These are phyloP conservation scores for Trypethelium eluteriae DNA, from an alignment of 495 filamentous ascomycete genomes.

Conservation along the genomic window DNA sequence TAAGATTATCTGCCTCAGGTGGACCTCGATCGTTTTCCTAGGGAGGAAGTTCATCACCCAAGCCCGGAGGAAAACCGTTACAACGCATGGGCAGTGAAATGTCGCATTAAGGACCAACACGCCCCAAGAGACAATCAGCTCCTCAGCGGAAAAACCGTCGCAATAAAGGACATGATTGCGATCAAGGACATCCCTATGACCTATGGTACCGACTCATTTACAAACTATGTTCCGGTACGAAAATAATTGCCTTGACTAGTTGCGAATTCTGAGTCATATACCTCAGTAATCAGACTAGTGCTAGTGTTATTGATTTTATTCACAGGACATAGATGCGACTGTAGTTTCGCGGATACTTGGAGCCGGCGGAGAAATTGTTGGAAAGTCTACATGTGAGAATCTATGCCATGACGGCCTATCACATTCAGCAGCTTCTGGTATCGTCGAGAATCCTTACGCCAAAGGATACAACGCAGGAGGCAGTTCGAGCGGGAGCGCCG, in stretches of 20 bases:
- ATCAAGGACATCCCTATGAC: constrained; percentile 30
- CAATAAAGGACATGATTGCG: constrained; percentile 31
- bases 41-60: constrained; percentile 22
- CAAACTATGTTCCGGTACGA: constrained; percentile 24
- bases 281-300: neutral
- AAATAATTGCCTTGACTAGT: neutral
- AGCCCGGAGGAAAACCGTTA: constrained; percentile 21
- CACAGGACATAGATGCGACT: constrained; percentile 34
- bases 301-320: neutral
- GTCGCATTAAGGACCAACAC: constrained; percentile 24
- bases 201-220: constrained; percentile 29
- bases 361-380: constrained; percentile 34
- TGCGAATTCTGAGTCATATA: neutral
- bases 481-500: constrained; percentile 50
- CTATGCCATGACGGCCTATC: constrained; percentile 35
- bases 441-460: constrained; percentile 36
- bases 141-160: constrained; percentile 26
- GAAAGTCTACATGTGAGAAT: constrained; percentile 40
- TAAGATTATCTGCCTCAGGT: constrained; percentile 25
- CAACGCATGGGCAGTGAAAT: constrained; percentile 31
- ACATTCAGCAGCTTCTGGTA: constrained; percentile 34
- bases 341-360: constrained; percentile 43
- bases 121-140: constrained; percentile 15
- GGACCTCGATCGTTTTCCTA: constrained; percentile 26
- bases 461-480: constrained; percentile 45